These are phyloP conservation scores for Pittosporum tobira DNA, from an alignment of 129 eudicot species.

Conservation along the genomic window DNA sequence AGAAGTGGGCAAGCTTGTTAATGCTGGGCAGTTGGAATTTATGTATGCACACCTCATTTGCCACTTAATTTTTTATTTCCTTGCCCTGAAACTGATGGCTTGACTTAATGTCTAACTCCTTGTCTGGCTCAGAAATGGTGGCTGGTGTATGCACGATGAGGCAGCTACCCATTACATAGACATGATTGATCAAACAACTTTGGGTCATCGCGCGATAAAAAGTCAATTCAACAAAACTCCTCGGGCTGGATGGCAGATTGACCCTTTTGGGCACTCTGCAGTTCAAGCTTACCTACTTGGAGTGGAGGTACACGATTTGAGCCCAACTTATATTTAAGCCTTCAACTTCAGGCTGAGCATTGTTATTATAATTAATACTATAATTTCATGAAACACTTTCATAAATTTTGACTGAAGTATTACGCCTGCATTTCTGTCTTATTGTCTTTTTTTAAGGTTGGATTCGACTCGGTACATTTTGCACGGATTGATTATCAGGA, in stretches of 20 bases:
- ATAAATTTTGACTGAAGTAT: background rate
- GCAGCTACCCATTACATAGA: slow-evolving; percentile 87
- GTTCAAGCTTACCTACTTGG: slow-evolving; percentile 90
- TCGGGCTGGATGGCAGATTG: slow-evolving; percentile 96
- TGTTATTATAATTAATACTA: no score
- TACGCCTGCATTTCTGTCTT: background rate
- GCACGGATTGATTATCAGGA: slow-evolving; percentile 96
- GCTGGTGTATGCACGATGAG: slow-evolving; percentile 99
- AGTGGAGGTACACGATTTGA: slow-evolving; percentile 64
- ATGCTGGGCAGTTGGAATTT: slow-evolving; percentile 79
- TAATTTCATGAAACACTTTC: background rate
- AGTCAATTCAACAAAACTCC: slow-evolving; percentile 68
- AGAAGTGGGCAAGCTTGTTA: slow-evolving; percentile 55
- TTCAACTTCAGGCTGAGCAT: no score
- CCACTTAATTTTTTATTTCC: background rate
- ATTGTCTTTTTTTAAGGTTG: slow-evolving; percentile 38
- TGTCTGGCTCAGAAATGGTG: slow-evolving; percentile 62
- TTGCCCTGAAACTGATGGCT: background rate
- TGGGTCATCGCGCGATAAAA: slow-evolving; percentile 65
- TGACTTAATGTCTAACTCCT: slow-evolving; percentile 1
- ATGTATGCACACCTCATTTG: slow-evolving; percentile 38
- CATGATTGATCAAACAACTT: slow-evolving; percentile 93
- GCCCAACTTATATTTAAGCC: no score
- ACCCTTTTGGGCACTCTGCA: slow-evolving; percentile 94
- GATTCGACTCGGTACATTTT: slow-evolving; percentile 87